phyloP scores from a whole-genome alignment of 495 filamentous ascomycete species.

The Hyphodiscus hymeniophilus region DNA sequence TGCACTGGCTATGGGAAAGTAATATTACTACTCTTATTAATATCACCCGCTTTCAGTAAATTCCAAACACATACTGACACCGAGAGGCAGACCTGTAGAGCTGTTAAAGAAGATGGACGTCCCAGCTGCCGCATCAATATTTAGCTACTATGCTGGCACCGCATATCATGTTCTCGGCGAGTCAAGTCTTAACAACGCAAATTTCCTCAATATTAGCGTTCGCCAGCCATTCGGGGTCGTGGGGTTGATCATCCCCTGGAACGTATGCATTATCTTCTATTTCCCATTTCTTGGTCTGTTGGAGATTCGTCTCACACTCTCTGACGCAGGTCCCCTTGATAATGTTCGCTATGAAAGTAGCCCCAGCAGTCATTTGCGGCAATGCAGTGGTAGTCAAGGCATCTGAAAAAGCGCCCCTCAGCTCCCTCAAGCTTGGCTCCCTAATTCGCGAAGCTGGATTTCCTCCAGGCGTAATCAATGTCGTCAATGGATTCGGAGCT shows the following conservation, averaged over 20 bases:
- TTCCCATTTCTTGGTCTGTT: too few relatives aligned
- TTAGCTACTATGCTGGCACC: conserved; percentile 30
- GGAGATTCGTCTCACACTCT: too few relatives aligned
- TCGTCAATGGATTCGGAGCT: too few relatives aligned
- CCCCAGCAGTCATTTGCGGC: conserved; percentile 34
- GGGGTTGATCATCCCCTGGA: conserved; percentile 32
- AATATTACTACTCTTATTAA: too few relatives aligned
- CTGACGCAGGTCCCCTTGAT: too few relatives aligned
- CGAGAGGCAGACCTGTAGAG: not conserved
- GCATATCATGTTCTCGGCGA: not conserved
- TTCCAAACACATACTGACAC: not conserved
- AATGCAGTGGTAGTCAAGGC: conserved; percentile 40
- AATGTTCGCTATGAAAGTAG: too few relatives aligned
- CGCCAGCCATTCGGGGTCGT: conserved; percentile 30
- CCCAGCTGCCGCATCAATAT: not conserved
- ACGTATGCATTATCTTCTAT: too few relatives aligned
- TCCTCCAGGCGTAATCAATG: conserved; percentile 50
- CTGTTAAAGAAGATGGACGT: not conserved
- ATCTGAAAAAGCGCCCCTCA: conserved; percentile 46
- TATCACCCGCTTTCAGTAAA: not conserved
- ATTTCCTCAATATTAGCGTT: conserved; percentile 17
- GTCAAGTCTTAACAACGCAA: not conserved
- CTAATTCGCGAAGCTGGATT: conserved; percentile 50
- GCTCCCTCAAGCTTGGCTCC: conserved; percentile 44
- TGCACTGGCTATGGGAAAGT: conserved; percentile 40